Evolutionary conservation across 164 flowering plant genomes (phyloP).

Genomic region (Tinospora cordifolia): DNA sequence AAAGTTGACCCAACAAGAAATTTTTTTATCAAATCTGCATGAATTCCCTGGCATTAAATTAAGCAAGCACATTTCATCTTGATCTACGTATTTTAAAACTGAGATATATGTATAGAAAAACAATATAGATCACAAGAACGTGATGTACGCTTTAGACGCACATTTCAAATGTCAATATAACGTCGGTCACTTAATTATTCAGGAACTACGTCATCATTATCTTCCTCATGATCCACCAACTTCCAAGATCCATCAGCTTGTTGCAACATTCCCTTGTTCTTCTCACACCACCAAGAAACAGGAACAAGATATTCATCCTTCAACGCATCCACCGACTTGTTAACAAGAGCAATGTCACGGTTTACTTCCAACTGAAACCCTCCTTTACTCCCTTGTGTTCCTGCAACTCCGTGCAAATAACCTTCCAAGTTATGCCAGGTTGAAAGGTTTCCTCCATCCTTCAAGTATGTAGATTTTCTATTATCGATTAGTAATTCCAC

Average conservation of each 20-base stretch:
- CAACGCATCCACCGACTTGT: slow-evolving; percentile 44
- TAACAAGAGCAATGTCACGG: slow-evolving; percentile 52
- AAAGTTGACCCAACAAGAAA: no score
- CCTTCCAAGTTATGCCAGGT: slow-evolving; percentile 63
- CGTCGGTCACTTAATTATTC: no score
- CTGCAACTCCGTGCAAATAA: slow-evolving; percentile 85
- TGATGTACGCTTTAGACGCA: no score
- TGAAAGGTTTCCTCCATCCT: slow-evolving; percentile 34
- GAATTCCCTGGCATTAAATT: no score
- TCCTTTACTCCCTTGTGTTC: slow-evolving; percentile 50
- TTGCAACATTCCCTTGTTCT: slow-evolving; percentile 78
- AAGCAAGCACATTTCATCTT: no score
- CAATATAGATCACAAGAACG: no score
- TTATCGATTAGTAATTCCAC: slow-evolving; percentile 56
- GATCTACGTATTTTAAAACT: no score
- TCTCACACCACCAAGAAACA: slow-evolving; percentile 47
- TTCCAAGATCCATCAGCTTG: slow-evolving; percentile 62
- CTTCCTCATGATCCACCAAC: slow-evolving; percentile 57
- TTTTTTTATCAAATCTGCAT: no score
- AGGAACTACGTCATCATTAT: not conserved
- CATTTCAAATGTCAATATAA: no score
- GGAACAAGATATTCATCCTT: slow-evolving; percentile 66
- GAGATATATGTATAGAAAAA: no score
- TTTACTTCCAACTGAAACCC: slow-evolving; percentile 54
- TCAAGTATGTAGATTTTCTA: slow-evolving; percentile 51